Conservation (phyloP, 176 grass and related monocot species). For the Oryza nivara region DNA sequence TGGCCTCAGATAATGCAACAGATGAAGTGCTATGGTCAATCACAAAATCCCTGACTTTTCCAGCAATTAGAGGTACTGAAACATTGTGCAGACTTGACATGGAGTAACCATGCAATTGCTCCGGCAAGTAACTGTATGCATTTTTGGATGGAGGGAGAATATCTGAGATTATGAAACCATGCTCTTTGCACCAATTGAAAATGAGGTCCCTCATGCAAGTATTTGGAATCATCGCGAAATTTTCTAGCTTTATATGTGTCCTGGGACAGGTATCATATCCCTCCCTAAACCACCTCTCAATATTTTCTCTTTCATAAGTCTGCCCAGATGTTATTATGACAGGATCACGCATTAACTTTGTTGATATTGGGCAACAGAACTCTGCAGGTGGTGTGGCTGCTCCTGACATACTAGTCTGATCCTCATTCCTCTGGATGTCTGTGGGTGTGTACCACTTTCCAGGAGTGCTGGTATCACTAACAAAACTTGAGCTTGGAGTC, state of each 20-base stretch:
- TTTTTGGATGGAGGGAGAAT: constrained; percentile 43
- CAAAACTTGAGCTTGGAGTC: constrained; percentile 19
- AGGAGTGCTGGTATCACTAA: constrained; percentile 33
- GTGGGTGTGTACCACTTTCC: constrained; percentile 44
- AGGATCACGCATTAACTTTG: constrained; percentile 83
- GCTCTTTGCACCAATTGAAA: constrained; percentile 68
- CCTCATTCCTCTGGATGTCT: constrained; percentile 42
- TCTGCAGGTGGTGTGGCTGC: constrained; percentile 61
- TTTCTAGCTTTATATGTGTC: constrained; percentile 75
- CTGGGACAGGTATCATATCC: constrained; percentile 86
- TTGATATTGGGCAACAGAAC: constrained; percentile 91
- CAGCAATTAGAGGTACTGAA: constrained; percentile 80
- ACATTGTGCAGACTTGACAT: constrained; percentile 87
- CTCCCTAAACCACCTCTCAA: constrained; percentile 90
- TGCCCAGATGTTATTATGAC: constrained; percentile 92
- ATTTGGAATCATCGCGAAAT: constrained; percentile 81
- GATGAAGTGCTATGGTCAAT: constrained; percentile 71
- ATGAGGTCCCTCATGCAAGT: constrained; percentile 84
- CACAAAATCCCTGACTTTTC: constrained; percentile 56
- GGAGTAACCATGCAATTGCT: constrained; percentile 69
- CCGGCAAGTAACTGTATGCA: constrained; percentile 50
- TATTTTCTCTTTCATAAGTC: constrained; percentile 88
- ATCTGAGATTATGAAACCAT: constrained; percentile 44
- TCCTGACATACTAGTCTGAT: constrained; percentile 46
- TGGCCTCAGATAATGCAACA: constrained; percentile 64